These are phyloP conservation scores for Sergeia podlipaevii DNA, from an alignment of 208 protist genomes.

Conservation along the genomic window DNA sequence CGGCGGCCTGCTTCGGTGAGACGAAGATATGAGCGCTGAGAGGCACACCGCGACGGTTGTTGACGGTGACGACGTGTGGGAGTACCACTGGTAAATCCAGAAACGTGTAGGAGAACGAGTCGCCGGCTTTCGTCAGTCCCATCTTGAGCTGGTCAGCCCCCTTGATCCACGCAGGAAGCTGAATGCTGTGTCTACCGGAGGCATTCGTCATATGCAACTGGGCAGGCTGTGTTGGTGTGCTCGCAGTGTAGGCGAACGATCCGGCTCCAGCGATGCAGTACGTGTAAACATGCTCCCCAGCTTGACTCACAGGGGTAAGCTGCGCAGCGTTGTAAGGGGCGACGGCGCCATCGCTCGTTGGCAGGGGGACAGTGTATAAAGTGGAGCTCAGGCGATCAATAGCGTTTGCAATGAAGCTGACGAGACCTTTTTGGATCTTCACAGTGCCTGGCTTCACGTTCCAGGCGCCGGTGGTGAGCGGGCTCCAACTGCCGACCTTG, in stretches of 20 bases:
- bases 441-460: slow-evolving; percentile 45
- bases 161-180: neutral
- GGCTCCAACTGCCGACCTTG: slow-evolving; percentile 27
- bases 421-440: slow-evolving; percentile 18
- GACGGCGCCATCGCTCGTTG: neutral
- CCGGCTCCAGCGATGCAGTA: slow-evolving; percentile 32
- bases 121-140: neutral
- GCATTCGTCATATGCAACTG: slow-evolving; percentile 31
- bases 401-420: slow-evolving; percentile 69
- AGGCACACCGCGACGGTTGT: slow-evolving; percentile 60
- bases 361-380: slow-evolving; percentile 54
- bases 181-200: slow-evolving; percentile 13
- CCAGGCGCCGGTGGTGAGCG: slow-evolving; percentile 66
- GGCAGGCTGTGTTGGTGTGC: slow-evolving; percentile 30
- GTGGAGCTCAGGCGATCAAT: slow-evolving; percentile 35
- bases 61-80: slow-evolving; percentile 47
- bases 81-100: slow-evolving; percentile 28
- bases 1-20: slow-evolving; percentile 16
- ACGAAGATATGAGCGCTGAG: slow-evolving; percentile 69
- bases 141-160: neutral
- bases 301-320: slow-evolving; percentile 34
- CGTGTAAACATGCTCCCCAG: slow-evolving; percentile 48
- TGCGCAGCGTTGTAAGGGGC: slow-evolving; percentile 16
- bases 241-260: slow-evolving; percentile 50
- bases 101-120: neutral